Evolutionary conservation across 129 eudicot species (phyloP).

Genomic region (Oenanthe sinensis): DNA sequence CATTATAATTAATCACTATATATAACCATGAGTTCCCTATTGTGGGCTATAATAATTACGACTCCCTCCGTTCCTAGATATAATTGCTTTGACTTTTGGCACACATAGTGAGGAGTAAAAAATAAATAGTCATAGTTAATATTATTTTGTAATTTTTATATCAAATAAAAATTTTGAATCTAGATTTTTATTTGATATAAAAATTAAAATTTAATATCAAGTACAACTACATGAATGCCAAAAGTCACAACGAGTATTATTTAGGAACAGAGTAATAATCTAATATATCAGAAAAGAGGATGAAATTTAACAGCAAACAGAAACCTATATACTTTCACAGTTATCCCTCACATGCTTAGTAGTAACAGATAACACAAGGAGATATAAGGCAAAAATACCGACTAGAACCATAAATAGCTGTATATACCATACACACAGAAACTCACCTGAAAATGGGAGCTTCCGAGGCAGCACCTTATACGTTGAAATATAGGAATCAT

Average conservation of each 20-base stretch:
- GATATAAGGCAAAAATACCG: not conserved
- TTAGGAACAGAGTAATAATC: not conserved
- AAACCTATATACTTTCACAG: not conserved
- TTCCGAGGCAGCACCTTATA: constrained; percentile 49
- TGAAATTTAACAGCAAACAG: not conserved
- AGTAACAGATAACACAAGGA: not conserved
- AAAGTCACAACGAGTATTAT: too few species aligned
- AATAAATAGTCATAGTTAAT: too few species aligned
- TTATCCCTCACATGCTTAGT: not conserved
- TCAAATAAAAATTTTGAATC: too few species aligned
- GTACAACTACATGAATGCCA: too few species aligned
- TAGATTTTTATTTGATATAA: too few species aligned
- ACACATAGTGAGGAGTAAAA: too few species aligned
- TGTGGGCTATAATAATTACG: too few species aligned
- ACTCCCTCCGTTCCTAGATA: too few species aligned
- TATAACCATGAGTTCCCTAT: too few species aligned
- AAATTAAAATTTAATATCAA: too few species aligned
- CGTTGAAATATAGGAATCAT: constrained; percentile 59
- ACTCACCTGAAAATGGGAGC: constrained; percentile 70
- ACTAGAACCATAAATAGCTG: not conserved
- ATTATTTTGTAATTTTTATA: too few species aligned
- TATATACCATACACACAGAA: not conserved
- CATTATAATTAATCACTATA: not conserved
- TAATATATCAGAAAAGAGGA: not conserved
- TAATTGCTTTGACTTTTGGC: too few species aligned